Conservation (phyloP, 495 filamentous ascomycete species). For the Tuber umbilicatum region DNA sequence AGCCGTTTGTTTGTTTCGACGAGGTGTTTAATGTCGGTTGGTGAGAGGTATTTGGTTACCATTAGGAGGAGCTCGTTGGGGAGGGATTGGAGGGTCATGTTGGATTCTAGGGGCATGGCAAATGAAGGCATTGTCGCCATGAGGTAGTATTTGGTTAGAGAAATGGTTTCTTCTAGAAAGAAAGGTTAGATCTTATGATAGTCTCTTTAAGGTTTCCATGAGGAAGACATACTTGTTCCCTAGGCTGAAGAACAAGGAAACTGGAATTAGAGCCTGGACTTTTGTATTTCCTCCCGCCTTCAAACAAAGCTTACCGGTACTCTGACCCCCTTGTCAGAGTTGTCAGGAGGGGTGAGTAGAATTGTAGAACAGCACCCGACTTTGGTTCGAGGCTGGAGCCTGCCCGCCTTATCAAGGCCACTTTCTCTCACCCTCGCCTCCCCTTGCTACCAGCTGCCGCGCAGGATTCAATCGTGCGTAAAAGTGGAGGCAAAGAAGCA, state of each 20-base stretch:
- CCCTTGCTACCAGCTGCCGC: neutral
- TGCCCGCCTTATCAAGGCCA: neutral
- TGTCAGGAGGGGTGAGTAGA: neutral
- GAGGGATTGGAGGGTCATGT: slow-evolving; percentile 19
- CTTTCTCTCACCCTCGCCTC: neutral
- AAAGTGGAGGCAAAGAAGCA: neutral
- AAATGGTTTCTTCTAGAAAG: neutral
- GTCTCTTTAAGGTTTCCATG: neutral
- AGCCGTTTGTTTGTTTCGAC: slow-evolving; percentile 7
- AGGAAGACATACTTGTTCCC: neutral
- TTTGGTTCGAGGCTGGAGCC: neutral
- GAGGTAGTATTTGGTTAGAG: neutral
- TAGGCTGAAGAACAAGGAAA: neutral
- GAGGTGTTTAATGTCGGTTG: slow-evolving; percentile 11
- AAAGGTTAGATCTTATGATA: neutral
- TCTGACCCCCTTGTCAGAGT: neutral
- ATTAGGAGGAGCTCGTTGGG: slow-evolving; percentile 21
- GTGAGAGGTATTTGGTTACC: neutral
- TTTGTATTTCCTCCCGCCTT: neutral
- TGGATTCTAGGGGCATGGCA: neutral
- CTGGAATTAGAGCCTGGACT: neutral
- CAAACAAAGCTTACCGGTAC: neutral
- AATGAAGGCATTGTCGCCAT: neutral
- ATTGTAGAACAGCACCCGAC: neutral
- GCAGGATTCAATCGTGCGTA: neutral